These are phyloP conservation scores for Styphnolobium japonicum DNA, from an alignment of 306 rosid species.

Conservation along the genomic window DNA sequence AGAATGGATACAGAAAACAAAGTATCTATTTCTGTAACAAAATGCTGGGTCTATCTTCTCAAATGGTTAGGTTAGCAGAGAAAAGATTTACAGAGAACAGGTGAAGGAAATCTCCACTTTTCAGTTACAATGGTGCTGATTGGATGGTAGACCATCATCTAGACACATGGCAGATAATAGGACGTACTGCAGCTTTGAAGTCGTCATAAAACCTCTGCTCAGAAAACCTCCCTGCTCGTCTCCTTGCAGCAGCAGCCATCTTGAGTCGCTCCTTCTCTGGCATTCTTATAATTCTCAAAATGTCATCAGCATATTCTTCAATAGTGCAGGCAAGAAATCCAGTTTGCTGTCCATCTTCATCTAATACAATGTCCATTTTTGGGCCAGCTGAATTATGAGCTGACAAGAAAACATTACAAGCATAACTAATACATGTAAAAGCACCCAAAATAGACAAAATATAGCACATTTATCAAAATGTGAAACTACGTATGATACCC, in stretches of 20 bases:
- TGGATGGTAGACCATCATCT: constrained; percentile 23
- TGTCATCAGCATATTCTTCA: constrained; percentile 85
- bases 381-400: constrained; percentile 99
- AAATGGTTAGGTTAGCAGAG: neutral
- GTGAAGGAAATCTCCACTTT: neutral
- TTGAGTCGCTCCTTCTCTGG: constrained; percentile 56
- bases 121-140: neutral
- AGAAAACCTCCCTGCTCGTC: constrained; percentile 74
- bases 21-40: neutral
- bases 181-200: constrained; percentile 67
- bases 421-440: neutral
- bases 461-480: neutral
- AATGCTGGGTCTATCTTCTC: neutral
- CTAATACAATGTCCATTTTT: constrained; percentile 87
- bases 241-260: constrained; percentile 88
- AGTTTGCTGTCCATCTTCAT: constrained; percentile 75
- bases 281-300: constrained; percentile 59
- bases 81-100: neutral
- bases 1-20: neutral
- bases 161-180: constrained; percentile 42
- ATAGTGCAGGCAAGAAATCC: constrained; percentile 77
- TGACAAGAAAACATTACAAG: constrained; percentile 34
- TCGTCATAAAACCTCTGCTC: constrained; percentile 83
- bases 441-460: neutral
- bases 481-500: constrained; percentile 14